Percentiles rank a stretch among this genome's conserved stretches.
phyloP scores from a whole-genome alignment of 495 filamentous ascomycete species.

The Aspergillus coremiiformis region DNA sequence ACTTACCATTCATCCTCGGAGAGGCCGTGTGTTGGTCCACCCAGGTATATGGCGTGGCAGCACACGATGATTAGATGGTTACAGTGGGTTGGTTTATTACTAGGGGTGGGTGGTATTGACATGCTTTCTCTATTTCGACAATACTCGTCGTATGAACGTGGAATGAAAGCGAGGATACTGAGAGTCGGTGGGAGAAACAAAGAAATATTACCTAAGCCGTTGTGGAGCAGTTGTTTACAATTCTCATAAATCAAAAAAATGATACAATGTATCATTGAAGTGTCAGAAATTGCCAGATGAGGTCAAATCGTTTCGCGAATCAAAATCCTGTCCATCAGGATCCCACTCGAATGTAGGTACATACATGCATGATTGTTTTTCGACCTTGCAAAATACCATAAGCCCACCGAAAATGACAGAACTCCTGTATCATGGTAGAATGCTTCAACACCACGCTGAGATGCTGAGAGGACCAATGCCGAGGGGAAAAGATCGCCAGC shows the following conservation, averaged over 20 bases:
- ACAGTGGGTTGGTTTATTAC: neutral
- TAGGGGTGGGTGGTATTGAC: neutral
- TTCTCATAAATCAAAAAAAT: neutral
- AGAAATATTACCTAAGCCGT: conserved; percentile 5
- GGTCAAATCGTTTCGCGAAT: neutral
- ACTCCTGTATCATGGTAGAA: conserved; percentile 5
- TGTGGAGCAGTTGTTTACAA: neutral
- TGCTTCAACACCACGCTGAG: conserved; percentile 5
- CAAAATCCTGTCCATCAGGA: neutral
- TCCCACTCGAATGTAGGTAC: neutral
- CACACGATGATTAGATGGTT: conserved; percentile 64
- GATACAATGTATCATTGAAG: too few species aligned
- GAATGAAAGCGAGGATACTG: too few species aligned
- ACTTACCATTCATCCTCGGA: conserved; percentile 61
- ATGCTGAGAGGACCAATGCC: conserved; percentile 2
- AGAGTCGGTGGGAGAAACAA: too few species aligned
- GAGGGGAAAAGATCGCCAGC: neutral
- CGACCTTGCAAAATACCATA: conserved; percentile 1
- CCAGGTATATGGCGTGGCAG: conserved; percentile 73
- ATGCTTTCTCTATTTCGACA: neutral
- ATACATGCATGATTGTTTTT: neutral
- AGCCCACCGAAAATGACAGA: neutral
- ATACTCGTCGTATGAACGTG: too few species aligned
- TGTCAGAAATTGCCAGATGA: neutral
- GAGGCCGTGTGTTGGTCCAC: conserved; percentile 50